These are phyloP conservation scores for Saccharomyces hybrid DNA, from an alignment of 1,139 yeast genomes.

Conservation along the genomic window DNA sequence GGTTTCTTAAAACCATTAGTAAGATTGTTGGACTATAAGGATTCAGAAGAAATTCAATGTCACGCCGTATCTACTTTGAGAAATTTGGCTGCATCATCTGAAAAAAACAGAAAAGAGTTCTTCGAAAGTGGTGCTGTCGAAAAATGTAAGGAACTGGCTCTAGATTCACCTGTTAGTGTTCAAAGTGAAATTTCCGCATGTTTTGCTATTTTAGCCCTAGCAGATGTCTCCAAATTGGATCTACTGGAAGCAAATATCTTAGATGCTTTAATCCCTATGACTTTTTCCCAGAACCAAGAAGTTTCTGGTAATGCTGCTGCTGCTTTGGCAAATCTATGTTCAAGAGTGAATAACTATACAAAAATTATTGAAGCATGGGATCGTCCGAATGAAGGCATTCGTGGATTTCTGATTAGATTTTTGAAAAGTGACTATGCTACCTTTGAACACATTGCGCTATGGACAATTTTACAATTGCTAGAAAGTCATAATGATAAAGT, in stretches of 20 bases:
- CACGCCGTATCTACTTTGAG: slow-evolving; percentile 95
- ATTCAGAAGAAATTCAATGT: slow-evolving; percentile 93
- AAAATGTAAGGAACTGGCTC: slow-evolving; percentile 82
- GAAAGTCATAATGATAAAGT: slow-evolving; percentile 79
- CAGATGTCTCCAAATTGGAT: slow-evolving; percentile 87
- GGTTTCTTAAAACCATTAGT: slow-evolving; percentile 91
- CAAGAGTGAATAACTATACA: slow-evolving; percentile 69
- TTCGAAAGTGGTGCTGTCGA: slow-evolving; percentile 94
- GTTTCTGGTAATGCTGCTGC: slow-evolving; percentile 99
- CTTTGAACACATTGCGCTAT: slow-evolving; percentile 93
- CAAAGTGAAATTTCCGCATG: slow-evolving; percentile 97
- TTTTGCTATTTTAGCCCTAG: slow-evolving; percentile 91
- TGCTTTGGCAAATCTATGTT: slow-evolving; percentile 90
- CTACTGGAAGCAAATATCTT: slow-evolving; percentile 78
- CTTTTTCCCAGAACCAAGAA: slow-evolving; percentile 82
- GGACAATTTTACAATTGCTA: slow-evolving; percentile 90
- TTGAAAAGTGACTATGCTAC: slow-evolving; percentile 86
- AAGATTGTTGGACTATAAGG: slow-evolving; percentile 71
- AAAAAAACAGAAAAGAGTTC: slow-evolving; percentile 83
- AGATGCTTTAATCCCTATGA: slow-evolving; percentile 85
- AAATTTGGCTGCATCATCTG: slow-evolving; percentile 92
- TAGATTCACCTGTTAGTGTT: slow-evolving; percentile 76
- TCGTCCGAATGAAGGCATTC: slow-evolving; percentile 76
- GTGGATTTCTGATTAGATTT: slow-evolving; percentile 75
- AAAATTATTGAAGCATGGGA: slow-evolving; percentile 77